Base-by-base conservation (phyloP, 345 rosid genomes). In the Acer saccharum region DNA sequence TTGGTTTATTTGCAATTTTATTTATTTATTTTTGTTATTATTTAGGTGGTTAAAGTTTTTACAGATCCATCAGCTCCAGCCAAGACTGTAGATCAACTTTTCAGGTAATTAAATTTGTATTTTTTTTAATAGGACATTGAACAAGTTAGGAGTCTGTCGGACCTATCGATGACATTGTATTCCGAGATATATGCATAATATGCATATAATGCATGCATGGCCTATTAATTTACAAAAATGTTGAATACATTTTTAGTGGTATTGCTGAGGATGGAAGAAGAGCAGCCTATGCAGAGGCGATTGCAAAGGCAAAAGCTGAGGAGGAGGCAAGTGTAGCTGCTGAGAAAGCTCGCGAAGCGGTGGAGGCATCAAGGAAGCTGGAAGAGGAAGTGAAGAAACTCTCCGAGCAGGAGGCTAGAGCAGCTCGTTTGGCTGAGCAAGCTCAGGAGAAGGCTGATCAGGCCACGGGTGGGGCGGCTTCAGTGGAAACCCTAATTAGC, bases 261-360 rank as follows among this genome's bases (percentile, higher is more conserved):
- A 90, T 96, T 76, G 94, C 95, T 7, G 95, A 93, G 87, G 99
- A 96, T 61, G 90, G 88, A 73, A 94, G 99, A 83, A 91, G 98
- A 77, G 87, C 88, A 71, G 86, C 81, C 3, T 96, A 92, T 68
- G 91, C 93, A 65, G 97, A 87, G 65, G 86, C 82, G 8, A 72
- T 89, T 41, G 92, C 93, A 21, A 89, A 81, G 85, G 96, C 78
- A 66, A 84, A 79, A 79, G 92, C 90, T 0, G 97, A 90, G 85
- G 92, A 92, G 82, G 92, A 86, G 76, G 96, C 90, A 41, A 83
- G 29, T 66, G 0, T 43, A 18, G 93, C 94, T 7, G 90, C 89
- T 2, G 89, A 88, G 87, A 88, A 74, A 83, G 96, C 92, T 35
- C 82, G 72, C 3, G 88, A 88, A 66, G 98, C 95, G 0, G 92